Base-by-base conservation (phyloP, 371 early-diverging fungal species). In the Chytridium lagenaria region DNA sequence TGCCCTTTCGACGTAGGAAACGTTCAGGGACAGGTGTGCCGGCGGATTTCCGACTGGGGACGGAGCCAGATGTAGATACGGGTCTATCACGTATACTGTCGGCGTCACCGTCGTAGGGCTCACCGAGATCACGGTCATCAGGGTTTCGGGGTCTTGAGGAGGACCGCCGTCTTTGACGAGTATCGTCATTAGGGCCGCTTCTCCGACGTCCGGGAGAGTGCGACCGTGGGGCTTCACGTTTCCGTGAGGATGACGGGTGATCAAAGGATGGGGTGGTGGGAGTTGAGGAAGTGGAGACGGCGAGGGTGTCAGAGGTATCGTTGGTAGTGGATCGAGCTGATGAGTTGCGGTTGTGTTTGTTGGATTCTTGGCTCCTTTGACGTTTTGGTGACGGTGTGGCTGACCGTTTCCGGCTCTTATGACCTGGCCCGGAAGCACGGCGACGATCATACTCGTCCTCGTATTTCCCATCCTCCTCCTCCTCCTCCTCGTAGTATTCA, bases 1-100 rank as follows among this genome's bases (percentile, higher is more conserved):
- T 66, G 30, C 37, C 37, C 61, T 61, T 28, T 3, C 36, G 30
- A 7, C 61, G 30, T 23, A 61, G 23, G 36, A 61, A 61, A 3
- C 61, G 3, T 37, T 61, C 61, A 16, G 61, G 61, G 12, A 61
- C 61, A 61, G 61, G 61, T 15, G 61, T 61, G 10, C 61, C 61
- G 19, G 61, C 61, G 2, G 61, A 61, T 34, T 61, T 61, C 12
- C 61, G 61, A 16, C 34, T 34, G 2, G 31, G 61, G 15, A 61
- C 7, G 34, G 61, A 61, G 3, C 61, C 36, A 31, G 61, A 5
- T 2, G 16, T 61, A 12, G 61, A 61, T 28, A 33, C 34, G 34
- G 61, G 2, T 23, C 61, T 7, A 28, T 61, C 19, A 28, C 37
- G 3, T 5, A 34, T 10, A 15, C 36, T 3, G 12, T 37, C 36